These are phyloP conservation scores for Fusarium burgessii DNA, from an alignment of 2,329 filamentous ascomycete species.

Conservation along the genomic window DNA sequence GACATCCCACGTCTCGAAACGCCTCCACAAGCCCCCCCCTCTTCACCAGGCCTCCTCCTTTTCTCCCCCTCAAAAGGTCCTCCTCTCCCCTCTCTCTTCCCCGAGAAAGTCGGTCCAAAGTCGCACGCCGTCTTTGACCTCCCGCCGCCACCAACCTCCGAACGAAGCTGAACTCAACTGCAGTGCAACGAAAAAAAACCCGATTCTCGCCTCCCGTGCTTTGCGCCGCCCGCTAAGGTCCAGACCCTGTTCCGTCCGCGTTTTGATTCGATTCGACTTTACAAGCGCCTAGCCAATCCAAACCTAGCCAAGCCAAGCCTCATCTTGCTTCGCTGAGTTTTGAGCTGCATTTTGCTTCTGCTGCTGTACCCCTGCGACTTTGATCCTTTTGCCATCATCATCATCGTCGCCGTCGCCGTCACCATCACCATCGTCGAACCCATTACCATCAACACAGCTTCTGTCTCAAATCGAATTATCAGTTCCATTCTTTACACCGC, in stretches of 20 bases:
- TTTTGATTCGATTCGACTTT: slow-evolving; percentile 40
- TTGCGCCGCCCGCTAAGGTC: slow-evolving; percentile 40
- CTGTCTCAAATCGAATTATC: slow-evolving; percentile 4
- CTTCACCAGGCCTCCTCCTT: slow-evolving; percentile 28
- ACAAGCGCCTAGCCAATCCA: slow-evolving; percentile 28
- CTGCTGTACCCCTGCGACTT: slow-evolving; percentile 25
- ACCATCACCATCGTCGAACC: neutral
- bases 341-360: slow-evolving; percentile 37
- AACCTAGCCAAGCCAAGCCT: slow-evolving; percentile 35
- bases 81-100: slow-evolving; percentile 27
- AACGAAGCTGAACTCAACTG: slow-evolving; percentile 29
- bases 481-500: slow-evolving; percentile 1
- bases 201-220: slow-evolving; percentile 43
- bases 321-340: slow-evolving; percentile 38
- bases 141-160: slow-evolving; percentile 33
- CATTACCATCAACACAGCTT: neutral
- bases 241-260: slow-evolving; percentile 40
- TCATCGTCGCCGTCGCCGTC: neutral
- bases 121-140: slow-evolving; percentile 33
- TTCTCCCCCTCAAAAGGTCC: slow-evolving; percentile 37
- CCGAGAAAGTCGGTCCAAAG: slow-evolving; percentile 25
- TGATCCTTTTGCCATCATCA: slow-evolving; percentile 25
- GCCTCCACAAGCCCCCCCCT: slow-evolving; percentile 39
- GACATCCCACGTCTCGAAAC: slow-evolving; percentile 36
- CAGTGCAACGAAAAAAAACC: slow-evolving; percentile 12